These are phyloP conservation scores for Globomyces pollinis-pini DNA, from an alignment of 192 early-diverging fungal species.

Conservation along the genomic window DNA sequence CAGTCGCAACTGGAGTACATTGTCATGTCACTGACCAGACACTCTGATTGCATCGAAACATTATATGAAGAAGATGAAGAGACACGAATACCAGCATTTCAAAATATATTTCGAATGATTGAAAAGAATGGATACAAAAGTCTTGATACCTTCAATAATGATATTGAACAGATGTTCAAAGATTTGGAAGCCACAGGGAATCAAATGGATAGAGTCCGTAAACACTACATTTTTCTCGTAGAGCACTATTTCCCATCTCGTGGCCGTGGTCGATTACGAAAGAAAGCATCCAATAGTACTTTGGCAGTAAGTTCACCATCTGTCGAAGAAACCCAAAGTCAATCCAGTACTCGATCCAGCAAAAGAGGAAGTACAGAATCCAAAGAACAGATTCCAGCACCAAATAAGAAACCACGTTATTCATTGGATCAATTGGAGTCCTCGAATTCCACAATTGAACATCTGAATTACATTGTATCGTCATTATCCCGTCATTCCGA, in stretches of 20 bases:
- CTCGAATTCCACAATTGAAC: no score
- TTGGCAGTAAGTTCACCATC: no score
- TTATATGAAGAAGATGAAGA: constrained; percentile 6
- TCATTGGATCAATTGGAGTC: no score
- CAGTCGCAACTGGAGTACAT: constrained; percentile 11
- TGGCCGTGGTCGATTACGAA: neutral
- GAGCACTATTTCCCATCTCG: neutral
- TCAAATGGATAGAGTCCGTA: neutral
- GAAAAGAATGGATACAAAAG: neutral
- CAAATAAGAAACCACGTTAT: no score
- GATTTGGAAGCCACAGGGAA: neutral
- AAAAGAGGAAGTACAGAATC: neutral
- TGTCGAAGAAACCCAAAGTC: no score
- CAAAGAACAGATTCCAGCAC: neutral
- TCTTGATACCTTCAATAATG: neutral
- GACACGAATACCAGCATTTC: neutral
- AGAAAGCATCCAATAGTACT: no score
- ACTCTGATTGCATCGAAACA: neutral
- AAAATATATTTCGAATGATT: neutral
- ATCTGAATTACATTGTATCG: no score
- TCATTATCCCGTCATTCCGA: no score
- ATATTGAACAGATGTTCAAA: constrained; percentile 7
- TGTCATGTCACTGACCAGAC: constrained; percentile 2
- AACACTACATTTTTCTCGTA: neutral
- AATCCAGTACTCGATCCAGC: no score